These are phyloP conservation scores for Kentomonas sorsogonicus DNA, from an alignment of 208 protist genomes.

Conservation along the genomic window DNA sequence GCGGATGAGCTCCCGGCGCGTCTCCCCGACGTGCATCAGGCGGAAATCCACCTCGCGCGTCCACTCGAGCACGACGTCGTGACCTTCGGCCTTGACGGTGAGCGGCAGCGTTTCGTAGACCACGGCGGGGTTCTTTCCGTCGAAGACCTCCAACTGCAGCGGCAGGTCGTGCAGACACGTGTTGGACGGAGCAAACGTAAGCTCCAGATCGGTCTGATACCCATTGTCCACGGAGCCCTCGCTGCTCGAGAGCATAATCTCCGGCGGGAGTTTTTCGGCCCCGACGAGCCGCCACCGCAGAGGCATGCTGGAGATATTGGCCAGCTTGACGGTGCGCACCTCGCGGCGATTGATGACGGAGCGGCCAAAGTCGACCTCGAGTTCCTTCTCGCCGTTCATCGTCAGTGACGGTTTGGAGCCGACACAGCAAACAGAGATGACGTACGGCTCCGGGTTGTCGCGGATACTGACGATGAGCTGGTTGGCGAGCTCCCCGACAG, in stretches of 20 bases:
- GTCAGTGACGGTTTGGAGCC: slow-evolving; percentile 78
- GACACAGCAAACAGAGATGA: slow-evolving; percentile 73
- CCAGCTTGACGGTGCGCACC: slow-evolving; percentile 41
- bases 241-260: slow-evolving; percentile 66
- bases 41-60: slow-evolving; percentile 88
- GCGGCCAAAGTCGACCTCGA: slow-evolving; percentile 74
- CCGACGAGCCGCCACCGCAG: slow-evolving; percentile 66
- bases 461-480: slow-evolving; percentile 82
- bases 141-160: slow-evolving; percentile 57
- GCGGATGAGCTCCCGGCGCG: slow-evolving; percentile 54
- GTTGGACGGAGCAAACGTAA: slow-evolving; percentile 63
- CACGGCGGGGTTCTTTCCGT: slow-evolving; percentile 24
- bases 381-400: slow-evolving; percentile 70
- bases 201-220: slow-evolving; percentile 32
- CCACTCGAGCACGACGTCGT: slow-evolving; percentile 91
- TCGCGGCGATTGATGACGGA: slow-evolving; percentile 54
- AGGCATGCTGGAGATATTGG: slow-evolving; percentile 77
- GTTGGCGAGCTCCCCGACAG: slow-evolving; percentile 74
- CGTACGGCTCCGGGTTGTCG: slow-evolving; percentile 90
- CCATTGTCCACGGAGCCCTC: slow-evolving; percentile 63
- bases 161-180: slow-evolving; percentile 67
- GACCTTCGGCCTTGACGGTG: slow-evolving; percentile 85
- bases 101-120: slow-evolving; percentile 74
- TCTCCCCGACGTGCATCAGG: slow-evolving; percentile 87
- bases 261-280: slow-evolving; percentile 50